Conservation (phyloP, 768 basidiomycete genomes). For the Leccinum olivaceopallidum region DNA sequence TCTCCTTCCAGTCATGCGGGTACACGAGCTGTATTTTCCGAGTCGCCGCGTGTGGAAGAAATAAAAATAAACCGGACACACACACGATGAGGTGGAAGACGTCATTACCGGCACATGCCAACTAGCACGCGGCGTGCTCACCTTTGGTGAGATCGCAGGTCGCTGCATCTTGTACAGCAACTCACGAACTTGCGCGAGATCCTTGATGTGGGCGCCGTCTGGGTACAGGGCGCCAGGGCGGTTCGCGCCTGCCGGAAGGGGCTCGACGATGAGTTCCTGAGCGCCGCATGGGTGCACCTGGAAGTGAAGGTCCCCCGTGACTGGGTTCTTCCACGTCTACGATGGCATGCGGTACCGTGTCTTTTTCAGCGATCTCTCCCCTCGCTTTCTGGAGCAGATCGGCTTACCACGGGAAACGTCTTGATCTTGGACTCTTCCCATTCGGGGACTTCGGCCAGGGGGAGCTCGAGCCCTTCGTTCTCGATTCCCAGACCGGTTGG, state of each 20-base stretch:
- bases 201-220: conserved; percentile 74
- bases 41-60: neutral
- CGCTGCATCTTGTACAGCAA: conserved; percentile 85
- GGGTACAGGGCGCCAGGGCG: conserved; percentile 75
- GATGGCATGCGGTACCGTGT: neutral
- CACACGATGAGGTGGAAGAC: neutral
- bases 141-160: conserved; percentile 81
- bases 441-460: conserved; percentile 66
- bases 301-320: conserved; percentile 79
- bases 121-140: conserved; percentile 24
- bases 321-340: conserved; percentile 91
- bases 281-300: conserved; percentile 87
- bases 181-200: conserved; percentile 70
- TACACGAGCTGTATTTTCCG: conserved; percentile 57
- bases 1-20: conserved; percentile 81
- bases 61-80: neutral
- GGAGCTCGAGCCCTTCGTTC: conserved; percentile 70
- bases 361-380: conserved; percentile 1
- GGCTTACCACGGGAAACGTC: conserved; percentile 60
- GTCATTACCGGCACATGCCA: neutral
- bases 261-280: conserved; percentile 65
- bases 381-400: neutral
- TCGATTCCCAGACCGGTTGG: conserved; percentile 85
- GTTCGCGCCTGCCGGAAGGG: conserved; percentile 61
- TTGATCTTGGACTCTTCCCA: conserved; percentile 82